Evolutionary conservation across 2,329 filamentous ascomycete species (phyloP), one percentile per base, ranked within the genome.

Genomic region (Trichophyton verrucosum): DNA sequence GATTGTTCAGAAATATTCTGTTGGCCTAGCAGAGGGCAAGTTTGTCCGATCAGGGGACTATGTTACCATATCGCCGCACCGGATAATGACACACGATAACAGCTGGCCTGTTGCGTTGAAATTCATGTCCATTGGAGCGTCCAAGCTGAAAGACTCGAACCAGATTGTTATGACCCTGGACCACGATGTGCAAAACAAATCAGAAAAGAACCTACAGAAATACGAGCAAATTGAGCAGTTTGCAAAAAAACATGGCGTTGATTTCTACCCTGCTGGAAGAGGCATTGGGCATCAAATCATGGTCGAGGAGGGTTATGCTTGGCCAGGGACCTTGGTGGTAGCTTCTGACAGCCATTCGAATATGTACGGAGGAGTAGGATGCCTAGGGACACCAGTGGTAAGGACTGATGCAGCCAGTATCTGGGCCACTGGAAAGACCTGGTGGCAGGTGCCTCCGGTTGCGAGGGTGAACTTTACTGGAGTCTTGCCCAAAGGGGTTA

Each of bases 51-150:
- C 82, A 3, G 91, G 91, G 69, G 91, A 96, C 80, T 96, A 94
- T 77, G 84, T 96, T 62, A 87, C 82, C 0, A 79, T 95, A 9
- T 77, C 79, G 24, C 88, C 89, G 0, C 80, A 86, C 64, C 80
- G 82, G 62, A 88, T 86, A 75, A 91, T 96, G 87, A 91, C 88
- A 0, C 91, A 96, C 75, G 88, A 94, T 72, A 95, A 94, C 70
- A 85, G 84, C 1, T 88, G 82, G 82, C 86, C 89, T 0, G 83
- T 94, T 0, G 84, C 85, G 0, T 75, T 81, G 63, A 94, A 92
- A 74, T 92, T 91, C 76, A 88, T 89, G 84, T 85, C 84, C 9
- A 91, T 91, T 64, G 89, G 89, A 15, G 89, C 89, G 0, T 82
- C 86, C 55, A 83, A 85, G 70, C 81, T 95, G 68, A 80, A 89